Percentiles rank a stretch among this genome's conserved stretches.
Conservation (phyloP, 495 filamentous ascomycete genomes). For the Neurospora sp. region DNA sequence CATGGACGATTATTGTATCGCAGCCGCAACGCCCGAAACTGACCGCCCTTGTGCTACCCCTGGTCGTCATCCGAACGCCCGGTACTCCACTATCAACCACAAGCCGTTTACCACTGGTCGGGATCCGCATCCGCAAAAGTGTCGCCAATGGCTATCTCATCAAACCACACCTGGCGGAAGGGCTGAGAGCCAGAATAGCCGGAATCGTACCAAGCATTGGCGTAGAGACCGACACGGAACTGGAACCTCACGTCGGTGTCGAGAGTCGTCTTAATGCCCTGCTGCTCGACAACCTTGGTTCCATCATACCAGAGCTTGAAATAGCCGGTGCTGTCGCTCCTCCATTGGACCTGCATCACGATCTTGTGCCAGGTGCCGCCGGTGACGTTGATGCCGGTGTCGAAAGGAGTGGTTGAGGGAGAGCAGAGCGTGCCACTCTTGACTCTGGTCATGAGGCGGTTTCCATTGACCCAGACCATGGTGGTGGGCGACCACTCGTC, state of each 20-base stretch:
- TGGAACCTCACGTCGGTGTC: conserved; percentile 37
- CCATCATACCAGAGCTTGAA: conserved; percentile 45
- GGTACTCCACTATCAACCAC: background rate
- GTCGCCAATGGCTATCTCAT: conserved; percentile 41
- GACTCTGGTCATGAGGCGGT: conserved; percentile 37
- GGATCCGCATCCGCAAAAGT: conserved; percentile 38
- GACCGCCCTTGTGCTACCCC: background rate
- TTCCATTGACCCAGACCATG: conserved; percentile 42
- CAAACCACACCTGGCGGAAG: conserved; percentile 43
- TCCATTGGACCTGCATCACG: conserved; percentile 40
- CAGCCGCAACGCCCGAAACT: background rate
- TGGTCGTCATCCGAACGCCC: background rate
- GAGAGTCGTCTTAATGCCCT: conserved; percentile 36
- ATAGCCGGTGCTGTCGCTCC: conserved; percentile 35
- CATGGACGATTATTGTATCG: background rate
- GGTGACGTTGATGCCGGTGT: conserved; percentile 30
- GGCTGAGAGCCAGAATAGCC: conserved; percentile 37
- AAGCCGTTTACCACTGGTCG: conserved; percentile 2
- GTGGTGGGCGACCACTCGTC: conserved; percentile 44
- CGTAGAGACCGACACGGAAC: conserved; percentile 46
- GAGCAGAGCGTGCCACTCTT: conserved; percentile 31
- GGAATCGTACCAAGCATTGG: conserved; percentile 46
- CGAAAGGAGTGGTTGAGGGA: conserved; percentile 24
- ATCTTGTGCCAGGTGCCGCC: conserved; percentile 42
- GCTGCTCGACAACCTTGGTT: conserved; percentile 34